Evolutionary conservation across 192 early-diverging fungal genomes (phyloP), one percentile per base, ranked within the genome.

Genomic region (Cetraspora pellucida): DNA sequence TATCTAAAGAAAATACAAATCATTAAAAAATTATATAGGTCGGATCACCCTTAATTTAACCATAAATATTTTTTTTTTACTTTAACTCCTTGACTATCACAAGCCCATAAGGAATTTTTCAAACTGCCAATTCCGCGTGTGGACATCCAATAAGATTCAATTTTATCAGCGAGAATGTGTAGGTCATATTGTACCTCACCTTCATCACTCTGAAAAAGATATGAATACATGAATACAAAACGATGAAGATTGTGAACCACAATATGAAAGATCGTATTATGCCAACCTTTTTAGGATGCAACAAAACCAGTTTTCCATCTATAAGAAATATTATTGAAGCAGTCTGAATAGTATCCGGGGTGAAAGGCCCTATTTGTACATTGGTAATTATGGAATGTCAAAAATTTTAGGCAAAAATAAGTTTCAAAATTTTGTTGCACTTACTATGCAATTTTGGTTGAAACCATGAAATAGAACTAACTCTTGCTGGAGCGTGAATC

Each of bases 91-190:
- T 77, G 77, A 47, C 89, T 90, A 81, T 93, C 87, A 55, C 90
- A 87, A 17, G 84, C 85, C 92, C 94, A 95, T 57, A 95, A 76
- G 2, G 93, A 91, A 67, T 83, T 89, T 27, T 81, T 79, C 13
- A 92, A 74, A 44, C 84, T 85, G 50, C 82, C 84, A n/a, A 88
- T 54, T 21, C 85, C 82, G 47, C 85, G 84, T 16, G 83, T 81
- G 0, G 88, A 87, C 27, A 91, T 85, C 92, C 92, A 94, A 80
- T 92, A 93, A 79, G 86, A 91, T 77, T 95, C 94, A 14, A 92
- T 81, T 50, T 87, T 86, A 23, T 90, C 86, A 9, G 86, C 76
- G 23, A 95, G 64, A 37, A 80, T 75, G 17, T 86, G 81, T 19
- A 86, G 73, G 59, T 91, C 84, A 45, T 80, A 83, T 77, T 79